These are phyloP conservation scores for Seminavis robusta DNA, from an alignment of 108 stramenopile genomes.

Conservation along the genomic window DNA sequence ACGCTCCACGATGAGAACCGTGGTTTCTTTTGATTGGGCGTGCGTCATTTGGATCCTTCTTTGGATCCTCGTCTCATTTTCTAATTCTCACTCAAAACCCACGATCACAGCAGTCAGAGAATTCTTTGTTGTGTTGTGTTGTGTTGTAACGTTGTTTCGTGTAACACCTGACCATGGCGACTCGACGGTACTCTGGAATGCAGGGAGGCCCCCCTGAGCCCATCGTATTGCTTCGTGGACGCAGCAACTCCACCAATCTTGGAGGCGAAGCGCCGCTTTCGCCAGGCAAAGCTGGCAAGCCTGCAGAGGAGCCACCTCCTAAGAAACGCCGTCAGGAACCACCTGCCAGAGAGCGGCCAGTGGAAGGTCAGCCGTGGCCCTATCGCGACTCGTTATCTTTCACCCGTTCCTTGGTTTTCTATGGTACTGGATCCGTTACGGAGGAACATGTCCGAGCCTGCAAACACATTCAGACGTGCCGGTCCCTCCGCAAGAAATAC, in stretches of 20 bases:
- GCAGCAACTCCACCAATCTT: slow-evolving; percentile 8
- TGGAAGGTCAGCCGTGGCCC: slow-evolving; percentile 41
- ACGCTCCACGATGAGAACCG: too few species aligned
- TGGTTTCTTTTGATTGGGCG: too few species aligned
- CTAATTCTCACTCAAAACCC: too few species aligned
- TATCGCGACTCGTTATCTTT: slow-evolving; percentile 78
- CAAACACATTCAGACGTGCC: slow-evolving; percentile 55
- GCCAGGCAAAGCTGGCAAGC: not conserved
- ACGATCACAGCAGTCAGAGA: too few species aligned
- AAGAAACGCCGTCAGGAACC: slow-evolving; percentile 42
- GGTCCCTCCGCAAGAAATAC: slow-evolving; percentile 75
- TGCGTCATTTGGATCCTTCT: not conserved
- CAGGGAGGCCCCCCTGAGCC: slow-evolving; percentile 49
- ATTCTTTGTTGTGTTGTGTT: slow-evolving; percentile 1
- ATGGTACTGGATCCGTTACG: slow-evolving; percentile 79
- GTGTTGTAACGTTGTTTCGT: not conserved
- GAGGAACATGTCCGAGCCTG: slow-evolving; percentile 76
- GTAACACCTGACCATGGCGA: not conserved
- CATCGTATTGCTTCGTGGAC: slow-evolving; percentile 34
- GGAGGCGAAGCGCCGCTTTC: not conserved
- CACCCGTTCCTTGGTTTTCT: slow-evolving; percentile 84
- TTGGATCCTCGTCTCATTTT: not conserved
- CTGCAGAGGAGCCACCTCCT: not conserved
- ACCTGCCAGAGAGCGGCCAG: slow-evolving; percentile 78
- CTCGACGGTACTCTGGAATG: not conserved